Percentiles rank a stretch among this genome's conserved stretches.
phyloP scores from a whole-genome alignment of 2,329 filamentous ascomycete genomes.

The Exserohilum turcica region DNA sequence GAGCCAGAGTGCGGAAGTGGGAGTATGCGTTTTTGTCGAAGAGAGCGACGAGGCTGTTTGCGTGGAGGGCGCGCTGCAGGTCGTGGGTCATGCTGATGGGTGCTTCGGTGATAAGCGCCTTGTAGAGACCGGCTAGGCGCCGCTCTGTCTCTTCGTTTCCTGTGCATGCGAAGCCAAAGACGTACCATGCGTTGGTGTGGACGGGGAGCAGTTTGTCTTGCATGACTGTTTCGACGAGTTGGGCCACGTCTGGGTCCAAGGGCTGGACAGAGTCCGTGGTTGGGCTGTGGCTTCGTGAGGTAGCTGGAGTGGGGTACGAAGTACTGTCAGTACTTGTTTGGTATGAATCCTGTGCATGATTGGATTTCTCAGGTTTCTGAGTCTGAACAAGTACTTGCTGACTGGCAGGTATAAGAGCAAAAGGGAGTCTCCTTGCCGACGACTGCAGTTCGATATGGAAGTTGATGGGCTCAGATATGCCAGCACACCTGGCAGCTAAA shows the following conservation, averaged over 20 bases:
- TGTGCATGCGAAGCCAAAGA: constrained; percentile 24
- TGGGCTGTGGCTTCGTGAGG: constrained; percentile 7
- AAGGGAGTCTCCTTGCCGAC: neutral
- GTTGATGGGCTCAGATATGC: neutral
- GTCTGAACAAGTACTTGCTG: too few relatives aligned
- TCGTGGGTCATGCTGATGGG: constrained; percentile 8
- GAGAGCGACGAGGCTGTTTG: constrained; percentile 1
- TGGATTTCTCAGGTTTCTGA: too few relatives aligned
- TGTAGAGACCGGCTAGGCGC: constrained; percentile 15
- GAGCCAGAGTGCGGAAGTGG: constrained; percentile 6
- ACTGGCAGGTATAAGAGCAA: too few relatives aligned
- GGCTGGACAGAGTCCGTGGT: constrained; percentile 5
- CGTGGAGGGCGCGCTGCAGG: constrained; percentile 14
- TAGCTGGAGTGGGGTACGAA: too few relatives aligned
- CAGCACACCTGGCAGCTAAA: neutral
- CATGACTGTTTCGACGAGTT: constrained; percentile 4
- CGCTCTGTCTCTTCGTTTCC: constrained; percentile 8
- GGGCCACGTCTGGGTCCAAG: too few relatives aligned
- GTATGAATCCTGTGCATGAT: neutral
- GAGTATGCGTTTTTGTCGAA: constrained; percentile 13
- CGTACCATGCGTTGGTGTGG: constrained; percentile 9
- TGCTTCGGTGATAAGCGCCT: constrained; percentile 6
- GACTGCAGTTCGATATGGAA: neutral
- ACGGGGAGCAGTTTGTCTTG: neutral
- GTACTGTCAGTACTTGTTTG: too few relatives aligned